Evolutionary conservation across 441 rosid genomes (phyloP), one percentile per base, ranked within the genome.

Genomic region (Rhodomyrtus psidioides): DNA sequence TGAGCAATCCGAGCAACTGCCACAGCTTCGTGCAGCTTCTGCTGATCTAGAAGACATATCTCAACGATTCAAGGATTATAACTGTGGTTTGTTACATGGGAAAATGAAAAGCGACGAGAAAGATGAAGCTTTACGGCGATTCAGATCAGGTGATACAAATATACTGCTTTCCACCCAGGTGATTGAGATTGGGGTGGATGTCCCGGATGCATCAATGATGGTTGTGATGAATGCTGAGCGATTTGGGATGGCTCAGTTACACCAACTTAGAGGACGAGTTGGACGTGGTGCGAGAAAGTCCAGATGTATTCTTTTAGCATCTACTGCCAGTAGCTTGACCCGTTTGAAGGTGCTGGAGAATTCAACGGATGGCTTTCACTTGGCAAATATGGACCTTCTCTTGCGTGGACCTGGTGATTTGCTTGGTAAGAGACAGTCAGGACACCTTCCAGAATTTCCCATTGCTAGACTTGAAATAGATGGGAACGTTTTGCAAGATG

Each of bases 201-300:
- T 96, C 83, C 98, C 99, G 26, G 96, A 97, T 89, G 99, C 98
- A 44, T 94, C 98, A 55, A 93, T 96, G 99, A 96, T 97, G 98
- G 94, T 97, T 88, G 99, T 95, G 81, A 94, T 96, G 99, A 97
- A 97, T 85, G 96, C 99, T 55, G 99, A 97, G 93, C 92, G 99
- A 88, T 97, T 94, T 87, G 99, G 98, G 86, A 93, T 97, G 53
- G 96, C 98, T 88, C 99, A 97, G 89, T 87, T 97, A 84, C 99
- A 97, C 91, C 98, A 94, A 90, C 98, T 96, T 65, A 91, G 99
- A 88, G 99, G 98, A 89, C 93, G 96, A 82, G 98, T 97, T 89
- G 97, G 98, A 26, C 94, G 95, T 55, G 98, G 98, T 79, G 60
- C 88, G 26, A 92, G 95, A 85, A 91, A 96, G 88, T 95, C 99